Conservation (phyloP, 352 stramenopile species). For the Phytopythium helicoides region DNA sequence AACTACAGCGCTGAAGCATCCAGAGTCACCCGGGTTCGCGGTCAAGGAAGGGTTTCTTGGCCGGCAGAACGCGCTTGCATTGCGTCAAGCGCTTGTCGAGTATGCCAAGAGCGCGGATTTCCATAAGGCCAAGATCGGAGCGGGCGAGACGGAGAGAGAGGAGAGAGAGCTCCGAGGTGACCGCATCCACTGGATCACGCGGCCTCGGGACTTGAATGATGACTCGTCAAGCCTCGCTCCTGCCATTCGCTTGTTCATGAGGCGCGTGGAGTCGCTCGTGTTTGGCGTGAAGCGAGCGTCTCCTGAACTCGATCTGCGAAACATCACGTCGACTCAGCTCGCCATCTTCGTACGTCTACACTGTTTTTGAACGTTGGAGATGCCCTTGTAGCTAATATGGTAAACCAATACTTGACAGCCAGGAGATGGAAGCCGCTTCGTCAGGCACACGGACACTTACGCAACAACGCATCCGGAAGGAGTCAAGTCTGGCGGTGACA, state of each 20-base stretch:
- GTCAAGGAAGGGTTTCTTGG: conserved; percentile 53
- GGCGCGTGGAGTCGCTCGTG: conserved; percentile 49
- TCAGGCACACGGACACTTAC: conserved; percentile 71
- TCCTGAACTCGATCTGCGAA: conserved; percentile 51
- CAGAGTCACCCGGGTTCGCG: conserved; percentile 52
- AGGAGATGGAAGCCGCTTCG: conserved; percentile 62
- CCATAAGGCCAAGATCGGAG: conserved; percentile 47
- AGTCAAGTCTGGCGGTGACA: conserved; percentile 8
- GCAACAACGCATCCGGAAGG: conserved; percentile 27
- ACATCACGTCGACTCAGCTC: conserved; percentile 72
- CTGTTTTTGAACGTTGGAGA: not conserved
- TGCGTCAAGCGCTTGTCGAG: conserved; percentile 35
- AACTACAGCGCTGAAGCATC: conserved; percentile 39
- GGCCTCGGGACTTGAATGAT: conserved; percentile 32
- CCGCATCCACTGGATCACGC: conserved; percentile 64
- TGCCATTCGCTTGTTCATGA: conserved; percentile 42
- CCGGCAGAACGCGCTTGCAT: conserved; percentile 20
- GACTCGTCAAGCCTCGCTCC: conserved; percentile 17
- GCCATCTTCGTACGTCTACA: conserved; percentile 62
- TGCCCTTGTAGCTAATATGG: not conserved
- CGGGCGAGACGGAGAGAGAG: conserved; percentile 34
- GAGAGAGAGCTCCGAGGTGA: conserved; percentile 53
- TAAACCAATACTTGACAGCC: conserved; percentile 29
- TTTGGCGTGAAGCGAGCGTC: conserved; percentile 50
- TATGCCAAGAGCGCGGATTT: conserved; percentile 27